Conservation (phyloP, 345 rosid species). For the Arabis alpina region DNA sequence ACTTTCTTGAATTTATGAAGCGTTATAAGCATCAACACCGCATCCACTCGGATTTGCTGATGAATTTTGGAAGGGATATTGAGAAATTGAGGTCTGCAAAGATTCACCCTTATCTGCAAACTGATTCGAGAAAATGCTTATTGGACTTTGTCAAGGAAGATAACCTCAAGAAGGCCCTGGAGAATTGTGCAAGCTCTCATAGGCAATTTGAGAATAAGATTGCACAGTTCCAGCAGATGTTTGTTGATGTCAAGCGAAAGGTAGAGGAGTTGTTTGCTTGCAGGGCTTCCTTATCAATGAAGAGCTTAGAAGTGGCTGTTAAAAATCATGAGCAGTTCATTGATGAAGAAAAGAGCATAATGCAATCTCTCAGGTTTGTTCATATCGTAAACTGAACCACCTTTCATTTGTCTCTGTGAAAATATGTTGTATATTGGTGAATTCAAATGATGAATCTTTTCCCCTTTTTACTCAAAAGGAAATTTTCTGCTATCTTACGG, state of each 20-base stretch:
- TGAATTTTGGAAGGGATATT: constrained; percentile 71
- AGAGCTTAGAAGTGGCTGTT: constrained; percentile 63
- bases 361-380: constrained; percentile 95
- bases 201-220: constrained; percentile 94
- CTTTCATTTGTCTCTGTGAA: constrained; percentile 9
- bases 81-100: constrained; percentile 74
- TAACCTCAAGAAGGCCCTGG: constrained; percentile 68
- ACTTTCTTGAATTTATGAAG: constrained; percentile 80
- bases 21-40: constrained; percentile 77
- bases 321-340: constrained; percentile 70
- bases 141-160: constrained; percentile 93
- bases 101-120: constrained; percentile 81
- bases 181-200: constrained; percentile 70
- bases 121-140: constrained; percentile 56
- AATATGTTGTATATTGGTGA: neutral
- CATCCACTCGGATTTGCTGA: constrained; percentile 72
- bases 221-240: constrained; percentile 76
- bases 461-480: neutral
- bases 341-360: constrained; percentile 80
- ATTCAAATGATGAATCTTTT: neutral
- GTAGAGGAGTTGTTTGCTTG: constrained; percentile 74
- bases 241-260: constrained; percentile 69
- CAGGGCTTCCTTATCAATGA: constrained; percentile 53
- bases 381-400: constrained; percentile 15
- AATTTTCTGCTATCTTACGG: constrained; percentile 34